phyloP scores from a whole-genome alignment of 2,329 filamentous ascomycete species.

The Esteya vermicola region DNA sequence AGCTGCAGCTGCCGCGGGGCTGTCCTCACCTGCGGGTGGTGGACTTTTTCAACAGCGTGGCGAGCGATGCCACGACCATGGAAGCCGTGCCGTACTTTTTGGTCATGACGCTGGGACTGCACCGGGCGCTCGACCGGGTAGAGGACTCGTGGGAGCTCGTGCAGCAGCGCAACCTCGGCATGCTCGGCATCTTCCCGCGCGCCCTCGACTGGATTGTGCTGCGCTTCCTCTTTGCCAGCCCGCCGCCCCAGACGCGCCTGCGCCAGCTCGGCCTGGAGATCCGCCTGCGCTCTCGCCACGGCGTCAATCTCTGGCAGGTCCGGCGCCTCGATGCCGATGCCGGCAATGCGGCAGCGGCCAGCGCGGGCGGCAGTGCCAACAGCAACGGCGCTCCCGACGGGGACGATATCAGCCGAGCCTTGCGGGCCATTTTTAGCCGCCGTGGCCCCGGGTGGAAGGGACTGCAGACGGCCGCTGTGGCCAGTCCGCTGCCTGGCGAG shows the following conservation, averaged over 20 bases:
- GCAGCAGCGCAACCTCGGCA: conserved; percentile 26
- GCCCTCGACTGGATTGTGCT: conserved; percentile 44
- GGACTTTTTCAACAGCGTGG: conserved; percentile 41
- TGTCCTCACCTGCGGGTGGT: conserved; percentile 56
- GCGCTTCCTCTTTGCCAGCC: conserved; percentile 29
- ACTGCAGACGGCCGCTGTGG: conserved; percentile 31
- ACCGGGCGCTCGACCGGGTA: conserved; percentile 45
- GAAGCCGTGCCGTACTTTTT: conserved; percentile 39
- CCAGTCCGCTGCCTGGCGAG: conserved; percentile 14
- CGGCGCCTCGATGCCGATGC: conserved; percentile 19
- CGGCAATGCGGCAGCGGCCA: conserved; percentile 10
- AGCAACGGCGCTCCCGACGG: conserved; percentile 6
- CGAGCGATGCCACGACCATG: conserved; percentile 40
- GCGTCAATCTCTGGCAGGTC: conserved; percentile 37
- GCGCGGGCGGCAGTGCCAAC: conserved; percentile 10
- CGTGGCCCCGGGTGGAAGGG: conserved; percentile 32
- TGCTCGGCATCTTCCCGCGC: conserved; percentile 36
- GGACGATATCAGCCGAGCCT: conserved; percentile 21
- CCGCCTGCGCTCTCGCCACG: conserved; percentile 32
- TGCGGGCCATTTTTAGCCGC: conserved; percentile 30
- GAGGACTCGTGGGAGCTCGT: conserved; percentile 37
- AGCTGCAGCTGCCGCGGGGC: conserved; percentile 41
- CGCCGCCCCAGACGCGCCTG: conserved; percentile 12
- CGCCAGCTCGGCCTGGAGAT: conserved; percentile 36
- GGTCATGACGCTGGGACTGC: conserved; percentile 47